A percentile compares a stretch with the other conserved stretches of the same genome.
phyloP scores from a whole-genome alignment of 805 yeast species.

The Kodamaea kaohsiungensis region DNA sequence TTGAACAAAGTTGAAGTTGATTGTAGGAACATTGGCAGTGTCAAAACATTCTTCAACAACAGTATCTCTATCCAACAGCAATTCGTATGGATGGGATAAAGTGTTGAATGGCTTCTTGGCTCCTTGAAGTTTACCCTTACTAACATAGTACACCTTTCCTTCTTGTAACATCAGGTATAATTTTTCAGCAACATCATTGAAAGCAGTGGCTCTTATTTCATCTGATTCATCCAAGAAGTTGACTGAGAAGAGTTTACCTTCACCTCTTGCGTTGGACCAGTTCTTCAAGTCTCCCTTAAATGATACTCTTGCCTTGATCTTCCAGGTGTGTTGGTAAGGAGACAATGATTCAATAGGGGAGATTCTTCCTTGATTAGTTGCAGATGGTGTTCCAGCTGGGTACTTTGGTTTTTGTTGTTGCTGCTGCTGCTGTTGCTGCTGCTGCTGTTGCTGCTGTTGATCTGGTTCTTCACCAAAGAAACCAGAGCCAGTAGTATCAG shows the following conservation, averaged over 20 bases:
- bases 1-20: constrained; percentile 73
- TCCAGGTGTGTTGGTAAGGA: constrained; percentile 90
- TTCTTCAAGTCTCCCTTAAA: constrained; percentile 84
- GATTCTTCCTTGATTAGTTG: constrained; percentile 35
- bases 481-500: constrained; percentile 11
- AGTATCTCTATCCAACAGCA: constrained; percentile 78
- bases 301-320: constrained; percentile 89
- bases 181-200: constrained; percentile 82
- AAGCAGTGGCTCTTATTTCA: constrained; percentile 94
- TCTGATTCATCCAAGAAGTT: constrained; percentile 92
- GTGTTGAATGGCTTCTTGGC: constrained; percentile 86
- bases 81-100: constrained; percentile 85
- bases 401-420: constrained; percentile 7
- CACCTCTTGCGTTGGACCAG: constrained; percentile 84
- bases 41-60: constrained; percentile 67
- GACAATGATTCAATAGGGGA: constrained; percentile 84
- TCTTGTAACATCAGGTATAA: constrained; percentile 77
- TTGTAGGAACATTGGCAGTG: constrained; percentile 68
- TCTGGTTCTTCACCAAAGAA: constrained; percentile 11
- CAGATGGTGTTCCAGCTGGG: constrained; percentile 6
- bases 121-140: constrained; percentile 76
- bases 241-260: constrained; percentile 86
- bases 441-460: constrained; percentile 8
- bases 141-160: constrained; percentile 83
- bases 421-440: constrained; percentile 1